Evolutionary conservation across 495 filamentous ascomycete genomes (phyloP), one percentile per base, ranked within the genome.

Genomic region (Glarea lozoyensis): DNA sequence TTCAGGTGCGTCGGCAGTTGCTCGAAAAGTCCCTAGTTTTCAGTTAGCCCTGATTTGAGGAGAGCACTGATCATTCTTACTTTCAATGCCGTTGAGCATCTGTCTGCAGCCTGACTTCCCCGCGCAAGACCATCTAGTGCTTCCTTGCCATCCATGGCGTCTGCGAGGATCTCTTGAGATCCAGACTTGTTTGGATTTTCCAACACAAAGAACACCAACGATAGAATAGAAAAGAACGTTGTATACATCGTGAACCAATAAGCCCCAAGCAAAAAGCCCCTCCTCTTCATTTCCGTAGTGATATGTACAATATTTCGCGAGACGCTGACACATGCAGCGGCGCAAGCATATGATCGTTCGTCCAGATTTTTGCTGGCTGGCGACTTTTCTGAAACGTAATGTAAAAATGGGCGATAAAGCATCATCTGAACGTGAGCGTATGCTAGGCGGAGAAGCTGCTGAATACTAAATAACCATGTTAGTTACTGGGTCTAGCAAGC

Each of bases 231-330:
- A 59, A 95, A 97, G 64, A 95, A 97, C 11, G 87, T 85, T 2
- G 92, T 94, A 52, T 96, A 97, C 65, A 95, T 87, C 12, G 83
- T 84, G 53, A 95, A 96, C 92, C 92, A 98, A 63, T 89, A 94
- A 0, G 88, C 85, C 0, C 92, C 92, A 52, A 85, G 84, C 17
- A 98, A 72, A 10, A 93, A 68, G 0, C 80, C 81, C 49, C 79
- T 73, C 54, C 80, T 83, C 47, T 89, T 86, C 78, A 97, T 96
- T 49, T 92, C 84, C 20, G 77, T 78, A 2, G 84, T 86, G 45
- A 94, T 92, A 59, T 94, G 90, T 24, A 97, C 78, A 43, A 98
- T 92, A 54, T 95, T 97, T 19, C 92, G 78, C 15, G 88, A 88
- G 2, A 95, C 86, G 52, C 80, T 86, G 40, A 98, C 82, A 45